Conservation (phyloP, 176 grass and related monocot species). For the Guadua angustifolia region DNA sequence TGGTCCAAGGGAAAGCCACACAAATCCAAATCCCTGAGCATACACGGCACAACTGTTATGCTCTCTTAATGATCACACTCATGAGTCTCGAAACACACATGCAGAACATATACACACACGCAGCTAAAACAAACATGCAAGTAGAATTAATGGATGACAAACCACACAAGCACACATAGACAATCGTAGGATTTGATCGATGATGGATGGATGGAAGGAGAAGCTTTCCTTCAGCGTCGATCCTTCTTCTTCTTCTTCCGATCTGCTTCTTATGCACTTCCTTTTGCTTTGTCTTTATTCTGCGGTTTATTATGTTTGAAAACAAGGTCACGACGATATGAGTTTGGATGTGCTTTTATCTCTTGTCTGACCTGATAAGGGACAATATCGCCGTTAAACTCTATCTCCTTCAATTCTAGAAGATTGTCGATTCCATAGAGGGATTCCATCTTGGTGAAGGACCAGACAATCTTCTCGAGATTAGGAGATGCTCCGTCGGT, state of each 20-base stretch:
- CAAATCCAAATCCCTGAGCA: not conserved
- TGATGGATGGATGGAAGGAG: too few species aligned
- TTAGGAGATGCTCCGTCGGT: not conserved
- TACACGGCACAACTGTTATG: not conserved
- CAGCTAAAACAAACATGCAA: too few species aligned
- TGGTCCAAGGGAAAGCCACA: not conserved
- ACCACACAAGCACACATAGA: too few species aligned
- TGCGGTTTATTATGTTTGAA: not conserved
- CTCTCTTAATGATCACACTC: not conserved
- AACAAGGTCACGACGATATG: not conserved
- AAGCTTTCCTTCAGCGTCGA: not conserved
- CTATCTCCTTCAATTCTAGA: slow-evolving; percentile 6
- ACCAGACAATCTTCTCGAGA: not conserved
- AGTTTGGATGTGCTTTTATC: not conserved
- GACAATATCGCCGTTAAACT: not conserved
- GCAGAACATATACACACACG: too few species aligned
- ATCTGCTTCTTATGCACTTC: not conserved
- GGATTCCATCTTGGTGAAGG: not conserved
- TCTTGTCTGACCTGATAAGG: not conserved
- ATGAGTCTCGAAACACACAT: not conserved
- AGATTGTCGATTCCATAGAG: not conserved
- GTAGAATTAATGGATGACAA: too few species aligned
- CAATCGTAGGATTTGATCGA: too few species aligned
- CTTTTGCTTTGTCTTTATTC: not conserved
- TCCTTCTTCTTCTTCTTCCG: not conserved